phyloP scores from a whole-genome alignment of 768 basidiomycete genomes.

The Suillus variegatus region DNA sequence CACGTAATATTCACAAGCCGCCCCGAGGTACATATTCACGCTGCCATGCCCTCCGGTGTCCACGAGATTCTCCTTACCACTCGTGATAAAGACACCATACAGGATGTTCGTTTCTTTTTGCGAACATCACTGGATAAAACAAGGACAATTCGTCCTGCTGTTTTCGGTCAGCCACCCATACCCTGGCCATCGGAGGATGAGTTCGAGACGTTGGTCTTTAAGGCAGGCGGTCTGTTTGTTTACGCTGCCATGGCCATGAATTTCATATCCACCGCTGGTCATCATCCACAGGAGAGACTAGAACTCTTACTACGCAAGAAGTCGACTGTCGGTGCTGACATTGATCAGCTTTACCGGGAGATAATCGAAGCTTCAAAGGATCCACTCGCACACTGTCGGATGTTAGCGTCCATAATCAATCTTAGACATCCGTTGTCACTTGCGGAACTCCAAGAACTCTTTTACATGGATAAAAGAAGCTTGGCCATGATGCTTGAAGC shows the following conservation, averaged over 20 bases:
- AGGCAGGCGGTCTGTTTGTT: slow-evolving; percentile 16
- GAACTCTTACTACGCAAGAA: background rate
- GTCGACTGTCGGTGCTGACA: background rate
- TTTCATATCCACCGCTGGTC: slow-evolving; percentile 13
- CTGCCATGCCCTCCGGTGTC: slow-evolving; percentile 9
- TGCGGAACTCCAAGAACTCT: background rate
- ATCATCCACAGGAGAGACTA: background rate
- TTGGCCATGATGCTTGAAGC: background rate
- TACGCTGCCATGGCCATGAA: slow-evolving; percentile 20
- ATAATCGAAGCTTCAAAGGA: background rate
- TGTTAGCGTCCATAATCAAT: background rate
- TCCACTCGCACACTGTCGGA: background rate
- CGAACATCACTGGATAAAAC: slow-evolving; percentile 14
- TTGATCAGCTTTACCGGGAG: background rate
- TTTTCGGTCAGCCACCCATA: slow-evolving; percentile 6
- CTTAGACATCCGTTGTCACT: background rate
- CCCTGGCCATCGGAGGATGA: slow-evolving; percentile 20
- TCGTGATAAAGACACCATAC: slow-evolving; percentile 13
- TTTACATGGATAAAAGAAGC: background rate
- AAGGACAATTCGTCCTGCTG: slow-evolving; percentile 3
- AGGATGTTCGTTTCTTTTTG: slow-evolving; percentile 18
- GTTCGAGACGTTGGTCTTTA: slow-evolving; percentile 14
- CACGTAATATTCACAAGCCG: background rate
- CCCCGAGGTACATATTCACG: background rate
- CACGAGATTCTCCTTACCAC: slow-evolving; percentile 3